Percentiles rank a stretch among this genome's conserved stretches.
These are phyloP conservation scores for Symbiodinium pilosum DNA, from an alignment of 73 alveolate genomes.

Conservation along the genomic window DNA sequence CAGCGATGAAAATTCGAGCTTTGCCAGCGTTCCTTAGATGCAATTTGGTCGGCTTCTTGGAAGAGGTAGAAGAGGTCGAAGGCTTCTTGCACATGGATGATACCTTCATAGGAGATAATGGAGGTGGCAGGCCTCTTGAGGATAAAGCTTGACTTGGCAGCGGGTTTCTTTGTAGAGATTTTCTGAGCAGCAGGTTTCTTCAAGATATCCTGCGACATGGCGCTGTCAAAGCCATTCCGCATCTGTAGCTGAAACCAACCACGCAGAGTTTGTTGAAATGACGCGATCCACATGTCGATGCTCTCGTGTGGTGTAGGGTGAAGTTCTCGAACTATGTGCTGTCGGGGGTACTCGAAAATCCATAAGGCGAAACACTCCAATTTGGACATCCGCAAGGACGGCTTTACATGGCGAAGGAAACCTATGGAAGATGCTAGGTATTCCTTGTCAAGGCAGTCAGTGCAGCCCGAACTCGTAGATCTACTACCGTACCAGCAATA, in stretches of 20 bases:
- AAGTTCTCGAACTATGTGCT: not conserved
- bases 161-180: not conserved
- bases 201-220: not conserved
- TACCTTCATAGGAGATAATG: too few species aligned
- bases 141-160: not conserved
- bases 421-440: not conserved
- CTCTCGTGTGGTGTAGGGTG: not conserved
- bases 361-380: not conserved
- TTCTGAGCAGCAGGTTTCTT: not conserved
- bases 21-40: too few species aligned
- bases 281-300: not conserved
- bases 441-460: not conserved
- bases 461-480: not conserved
- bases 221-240: not conserved
- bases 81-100: too few species aligned
- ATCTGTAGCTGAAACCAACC: not conserved
- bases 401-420: not conserved
- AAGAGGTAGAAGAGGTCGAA: too few species aligned
- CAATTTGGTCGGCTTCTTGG: too few species aligned
- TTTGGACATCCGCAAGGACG: not conserved
- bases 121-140: not conserved
- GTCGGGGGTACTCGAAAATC: not conserved
- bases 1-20: not conserved
- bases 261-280: not conserved
- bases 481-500: not conserved